Conservation (phyloP, 108 stramenopile genomes). For the Cyclotella kingstonii region DNA sequence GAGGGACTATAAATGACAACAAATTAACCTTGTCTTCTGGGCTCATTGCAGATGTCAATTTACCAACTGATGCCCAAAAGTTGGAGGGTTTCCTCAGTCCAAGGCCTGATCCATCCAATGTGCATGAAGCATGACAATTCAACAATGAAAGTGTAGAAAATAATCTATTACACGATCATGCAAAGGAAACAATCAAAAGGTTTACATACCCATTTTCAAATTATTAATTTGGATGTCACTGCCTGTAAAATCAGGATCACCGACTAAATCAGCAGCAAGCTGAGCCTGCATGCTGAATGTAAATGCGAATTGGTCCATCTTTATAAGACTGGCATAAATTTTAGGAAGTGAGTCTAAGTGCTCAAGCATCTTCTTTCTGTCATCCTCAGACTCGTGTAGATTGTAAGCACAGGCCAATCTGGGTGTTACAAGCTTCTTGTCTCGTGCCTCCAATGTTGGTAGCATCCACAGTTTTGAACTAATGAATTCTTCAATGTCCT, state of each 20-base stretch:
- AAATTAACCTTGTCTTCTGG: slow-evolving; percentile 88
- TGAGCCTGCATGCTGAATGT: slow-evolving; percentile 89
- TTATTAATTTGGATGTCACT: slow-evolving; percentile 79
- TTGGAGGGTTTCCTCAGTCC: slow-evolving; percentile 80
- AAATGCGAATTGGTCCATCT: slow-evolving; percentile 89
- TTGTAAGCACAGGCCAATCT: slow-evolving; percentile 64
- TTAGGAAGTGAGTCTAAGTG: slow-evolving; percentile 67
- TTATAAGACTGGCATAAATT: slow-evolving; percentile 77
- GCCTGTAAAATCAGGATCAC: slow-evolving; percentile 72
- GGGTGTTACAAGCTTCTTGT: slow-evolving; percentile 79
- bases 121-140: too few relatives aligned
- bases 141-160: too few relatives aligned
- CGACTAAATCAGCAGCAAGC: slow-evolving; percentile 76
- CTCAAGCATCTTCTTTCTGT: slow-evolving; percentile 42
- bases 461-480: slow-evolving; percentile 80
- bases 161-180: too few relatives aligned
- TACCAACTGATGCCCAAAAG: slow-evolving; percentile 88
- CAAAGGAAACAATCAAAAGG: not conserved
- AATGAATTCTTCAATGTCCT: slow-evolving; percentile 67
- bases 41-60: slow-evolving; percentile 72
- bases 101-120: too few relatives aligned
- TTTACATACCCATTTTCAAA: slow-evolving; percentile 74
- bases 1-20: slow-evolving; percentile 79
- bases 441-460: slow-evolving; percentile 76
- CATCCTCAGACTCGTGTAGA: slow-evolving; percentile 30